A percentile compares a stretch with the other conserved stretches of the same genome.
Conservation (phyloP, 116 monocot genomes). For the Dioscorea cayenensis region DNA sequence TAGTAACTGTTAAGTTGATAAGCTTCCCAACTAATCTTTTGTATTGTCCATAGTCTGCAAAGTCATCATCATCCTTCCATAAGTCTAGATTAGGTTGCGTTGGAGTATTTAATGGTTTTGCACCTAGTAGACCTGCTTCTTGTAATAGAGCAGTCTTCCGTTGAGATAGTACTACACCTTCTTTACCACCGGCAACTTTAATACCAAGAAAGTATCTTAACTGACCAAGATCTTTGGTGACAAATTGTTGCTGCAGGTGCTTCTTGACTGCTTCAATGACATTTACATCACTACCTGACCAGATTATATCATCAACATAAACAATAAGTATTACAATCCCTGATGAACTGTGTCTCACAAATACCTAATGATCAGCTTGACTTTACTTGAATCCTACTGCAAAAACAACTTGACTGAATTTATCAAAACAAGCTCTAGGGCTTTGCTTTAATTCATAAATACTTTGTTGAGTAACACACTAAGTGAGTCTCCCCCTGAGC, state of each 20-base stretch:
- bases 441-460: neutral
- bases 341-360: neutral
- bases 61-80: neutral
- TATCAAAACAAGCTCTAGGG: neutral
- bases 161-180: neutral
- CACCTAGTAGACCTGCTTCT: neutral
- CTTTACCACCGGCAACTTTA: neutral
- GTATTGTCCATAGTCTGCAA: neutral
- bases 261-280: neutral
- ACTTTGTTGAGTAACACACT: too few species aligned
- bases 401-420: neutral
- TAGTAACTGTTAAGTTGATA: neutral
- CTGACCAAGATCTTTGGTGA: neutral
- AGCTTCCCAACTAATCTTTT: neutral
- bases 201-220: too few species aligned
- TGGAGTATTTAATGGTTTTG: neutral
- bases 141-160: neutral
- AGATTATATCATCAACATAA: neutral
- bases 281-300: neutral
- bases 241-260: neutral
- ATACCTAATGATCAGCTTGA: too few species aligned
- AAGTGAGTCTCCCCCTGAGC: too few species aligned
- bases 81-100: neutral
- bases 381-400: neutral
- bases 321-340: neutral